A percentile compares a stretch with the other conserved stretches of the same genome.
phyloP scores from a whole-genome alignment of 78 protist species.

The Anaeramoeba flamelloides region DNA sequence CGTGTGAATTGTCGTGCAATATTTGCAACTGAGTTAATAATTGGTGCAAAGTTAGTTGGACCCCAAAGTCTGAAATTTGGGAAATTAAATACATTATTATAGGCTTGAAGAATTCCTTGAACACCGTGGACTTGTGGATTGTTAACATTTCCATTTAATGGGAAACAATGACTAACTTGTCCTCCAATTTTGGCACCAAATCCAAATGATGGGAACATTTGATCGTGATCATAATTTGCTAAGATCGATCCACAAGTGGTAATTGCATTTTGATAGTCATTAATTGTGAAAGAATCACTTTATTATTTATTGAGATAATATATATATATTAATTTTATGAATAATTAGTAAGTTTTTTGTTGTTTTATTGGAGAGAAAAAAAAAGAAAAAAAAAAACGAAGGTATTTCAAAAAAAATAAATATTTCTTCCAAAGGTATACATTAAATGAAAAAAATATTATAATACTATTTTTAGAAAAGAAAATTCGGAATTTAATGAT shows the following conservation, averaged over 20 bases:
- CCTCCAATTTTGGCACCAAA: slow-evolving; percentile 46
- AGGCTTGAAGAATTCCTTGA: slow-evolving; percentile 8
- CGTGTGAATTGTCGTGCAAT: slow-evolving; percentile 4
- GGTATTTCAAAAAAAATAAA: no score
- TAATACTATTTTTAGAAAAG: no score
- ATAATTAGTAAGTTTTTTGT: no score
- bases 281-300: slow-evolving; percentile 4
- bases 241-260: slow-evolving; percentile 31
- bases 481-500: no score
- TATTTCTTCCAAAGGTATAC: no score
- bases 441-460: no score
- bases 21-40: background rate
- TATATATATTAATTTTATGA: no score
- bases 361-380: no score
- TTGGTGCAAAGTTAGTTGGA: slow-evolving; percentile 16
- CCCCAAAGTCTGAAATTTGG: background rate
- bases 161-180: slow-evolving; percentile 33
- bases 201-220: slow-evolving; percentile 44
- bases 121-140: slow-evolving; percentile 5
- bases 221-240: slow-evolving; percentile 39
- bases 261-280: slow-evolving; percentile 15
- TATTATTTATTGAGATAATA: no score
- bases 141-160: slow-evolving; percentile 9
- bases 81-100: slow-evolving; percentile 4
- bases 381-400: no score